A percentile compares a stretch with the other conserved stretches of the same genome.
Evolutionary conservation across 2,329 filamentous ascomycete genomes (phyloP).

Genomic region (Pseudogymnoascus sp.): DNA sequence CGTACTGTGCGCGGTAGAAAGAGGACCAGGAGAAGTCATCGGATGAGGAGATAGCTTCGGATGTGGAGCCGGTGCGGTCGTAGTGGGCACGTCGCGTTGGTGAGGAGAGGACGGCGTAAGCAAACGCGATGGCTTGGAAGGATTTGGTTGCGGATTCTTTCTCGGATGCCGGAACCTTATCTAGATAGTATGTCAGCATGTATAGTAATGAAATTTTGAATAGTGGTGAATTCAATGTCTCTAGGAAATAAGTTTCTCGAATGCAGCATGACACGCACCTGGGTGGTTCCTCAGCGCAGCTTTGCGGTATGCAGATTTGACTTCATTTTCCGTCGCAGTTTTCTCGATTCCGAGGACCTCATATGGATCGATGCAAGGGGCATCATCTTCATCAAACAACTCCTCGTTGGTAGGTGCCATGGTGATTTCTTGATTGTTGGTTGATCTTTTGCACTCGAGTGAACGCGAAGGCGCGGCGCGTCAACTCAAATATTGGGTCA

Average conservation of each 20-base stretch:
- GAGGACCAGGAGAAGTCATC: slow-evolving; percentile 79
- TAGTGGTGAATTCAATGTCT: not conserved
- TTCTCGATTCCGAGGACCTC: slow-evolving; percentile 64
- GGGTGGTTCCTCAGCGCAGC: slow-evolving; percentile 81
- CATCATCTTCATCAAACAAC: slow-evolving; percentile 19
- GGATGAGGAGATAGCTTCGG: slow-evolving; percentile 62
- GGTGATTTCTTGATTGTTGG: not conserved
- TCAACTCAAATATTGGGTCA: not conserved
- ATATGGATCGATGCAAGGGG: slow-evolving; percentile 59
- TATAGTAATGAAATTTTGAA: not conserved
- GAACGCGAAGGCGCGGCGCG: not conserved
- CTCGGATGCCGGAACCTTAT: slow-evolving; percentile 64
- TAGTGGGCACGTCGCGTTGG: slow-evolving; percentile 72
- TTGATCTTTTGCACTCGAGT: not conserved
- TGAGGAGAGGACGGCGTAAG: slow-evolving; percentile 88
- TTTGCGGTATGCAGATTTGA: slow-evolving; percentile 89
- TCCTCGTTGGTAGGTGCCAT: slow-evolving; percentile 15
- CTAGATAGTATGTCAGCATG: slow-evolving; percentile 33
- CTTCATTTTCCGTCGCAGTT: slow-evolving; percentile 63
- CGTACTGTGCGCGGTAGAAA: slow-evolving; percentile 81
- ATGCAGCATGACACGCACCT: slow-evolving; percentile 41
- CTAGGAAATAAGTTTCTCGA: not conserved
- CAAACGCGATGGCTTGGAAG: slow-evolving; percentile 88
- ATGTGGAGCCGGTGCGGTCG: slow-evolving; percentile 81
- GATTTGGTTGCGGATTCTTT: slow-evolving; percentile 66